Percentiles rank a stretch among this genome's conserved stretches.
These are phyloP conservation scores for Amoeboradix gromovi DNA, from an alignment of 371 early-diverging fungal genomes.

Conservation along the genomic window DNA sequence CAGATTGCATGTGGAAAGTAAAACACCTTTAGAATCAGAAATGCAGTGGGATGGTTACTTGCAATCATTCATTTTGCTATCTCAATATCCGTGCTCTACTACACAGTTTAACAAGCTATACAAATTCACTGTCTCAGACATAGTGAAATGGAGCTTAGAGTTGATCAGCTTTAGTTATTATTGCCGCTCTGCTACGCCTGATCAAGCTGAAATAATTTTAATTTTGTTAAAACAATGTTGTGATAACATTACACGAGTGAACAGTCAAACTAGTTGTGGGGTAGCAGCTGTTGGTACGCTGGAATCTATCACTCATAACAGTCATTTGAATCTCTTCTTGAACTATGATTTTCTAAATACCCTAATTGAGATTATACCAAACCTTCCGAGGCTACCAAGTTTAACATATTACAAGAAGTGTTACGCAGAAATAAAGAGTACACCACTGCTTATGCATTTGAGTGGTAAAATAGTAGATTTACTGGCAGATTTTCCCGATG, in stretches of 20 bases:
- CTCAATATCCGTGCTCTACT: background rate
- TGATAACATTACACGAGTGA: background rate
- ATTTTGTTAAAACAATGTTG: background rate
- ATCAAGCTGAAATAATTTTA: background rate
- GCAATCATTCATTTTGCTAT: background rate
- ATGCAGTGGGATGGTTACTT: background rate
- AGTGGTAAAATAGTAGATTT: background rate
- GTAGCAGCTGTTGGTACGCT: background rate
- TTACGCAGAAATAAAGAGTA: background rate
- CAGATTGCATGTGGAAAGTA: too few relatives aligned
- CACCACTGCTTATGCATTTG: background rate
- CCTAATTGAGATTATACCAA: background rate
- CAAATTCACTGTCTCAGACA: too few relatives aligned
- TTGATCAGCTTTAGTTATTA: background rate
- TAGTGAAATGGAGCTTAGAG: background rate
- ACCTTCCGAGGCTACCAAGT: background rate
- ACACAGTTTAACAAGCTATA: background rate
- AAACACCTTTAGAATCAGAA: too few relatives aligned
- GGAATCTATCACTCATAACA: background rate
- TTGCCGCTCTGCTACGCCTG: background rate
- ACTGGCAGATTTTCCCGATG: background rate
- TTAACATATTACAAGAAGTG: background rate
- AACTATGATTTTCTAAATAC: background rate
- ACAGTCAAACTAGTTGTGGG: background rate
- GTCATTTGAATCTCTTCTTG: background rate